Evolutionary conservation across 2,329 filamentous ascomycete species (phyloP).

Genomic region (Penicillium sp.): DNA sequence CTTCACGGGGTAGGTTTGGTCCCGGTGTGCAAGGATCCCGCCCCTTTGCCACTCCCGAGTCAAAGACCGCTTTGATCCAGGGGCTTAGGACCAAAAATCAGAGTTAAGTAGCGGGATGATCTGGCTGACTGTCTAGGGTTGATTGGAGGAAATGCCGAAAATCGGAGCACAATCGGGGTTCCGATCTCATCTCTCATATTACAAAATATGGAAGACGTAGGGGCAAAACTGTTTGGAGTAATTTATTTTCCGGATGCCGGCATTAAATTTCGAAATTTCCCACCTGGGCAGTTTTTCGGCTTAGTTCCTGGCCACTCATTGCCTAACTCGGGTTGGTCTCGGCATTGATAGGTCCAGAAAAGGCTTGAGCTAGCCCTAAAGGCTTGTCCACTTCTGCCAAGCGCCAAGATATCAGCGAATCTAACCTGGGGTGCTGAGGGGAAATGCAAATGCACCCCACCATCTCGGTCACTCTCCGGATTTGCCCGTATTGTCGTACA

Average conservation of each 20-base stretch:
- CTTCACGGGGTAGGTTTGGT: slow-evolving; percentile 8
- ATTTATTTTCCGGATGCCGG: not conserved
- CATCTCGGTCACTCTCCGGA: not conserved
- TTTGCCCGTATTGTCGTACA: not conserved
- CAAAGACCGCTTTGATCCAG: not conserved
- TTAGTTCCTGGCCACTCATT: not conserved
- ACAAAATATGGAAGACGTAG: too few relatives aligned
- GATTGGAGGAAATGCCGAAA: slow-evolving; percentile 5
- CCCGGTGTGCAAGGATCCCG: not conserved
- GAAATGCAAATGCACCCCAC: not conserved
- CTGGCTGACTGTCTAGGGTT: not conserved
- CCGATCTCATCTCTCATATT: not conserved
- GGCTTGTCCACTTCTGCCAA: slow-evolving; percentile 1
- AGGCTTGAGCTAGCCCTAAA: slow-evolving; percentile 1
- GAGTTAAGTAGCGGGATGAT: not conserved
- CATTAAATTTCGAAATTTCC: not conserved
- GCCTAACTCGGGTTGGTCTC: not conserved
- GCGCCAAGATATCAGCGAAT: not conserved
- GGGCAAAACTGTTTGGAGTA: not conserved
- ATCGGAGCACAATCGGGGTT: not conserved
- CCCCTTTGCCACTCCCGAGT: slow-evolving; percentile 3
- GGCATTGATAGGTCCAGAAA: not conserved
- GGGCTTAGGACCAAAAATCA: not conserved
- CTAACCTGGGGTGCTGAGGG: not conserved
- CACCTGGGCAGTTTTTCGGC: not conserved